Evolutionary conservation across 345 rosid genomes (phyloP).

Genomic region (Clarkia xantiana): DNA sequence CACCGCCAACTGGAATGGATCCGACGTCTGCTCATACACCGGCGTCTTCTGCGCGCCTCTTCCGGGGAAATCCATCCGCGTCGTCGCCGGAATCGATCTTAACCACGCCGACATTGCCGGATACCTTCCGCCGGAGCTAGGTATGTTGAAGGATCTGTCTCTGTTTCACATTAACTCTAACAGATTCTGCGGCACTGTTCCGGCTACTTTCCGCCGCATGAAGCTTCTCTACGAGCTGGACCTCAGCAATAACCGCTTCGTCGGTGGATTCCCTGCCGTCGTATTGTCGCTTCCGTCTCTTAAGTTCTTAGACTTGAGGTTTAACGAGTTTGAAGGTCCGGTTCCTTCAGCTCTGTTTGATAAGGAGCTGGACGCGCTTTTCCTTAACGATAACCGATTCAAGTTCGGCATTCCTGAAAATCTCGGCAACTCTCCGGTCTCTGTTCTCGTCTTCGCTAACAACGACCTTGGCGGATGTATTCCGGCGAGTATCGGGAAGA

Average conservation of each 20-base stretch:
- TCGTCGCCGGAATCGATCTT: conserved; percentile 67
- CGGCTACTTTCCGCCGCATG: conserved; percentile 27
- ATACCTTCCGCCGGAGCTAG: conserved; percentile 53
- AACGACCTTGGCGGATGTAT: conserved; percentile 60
- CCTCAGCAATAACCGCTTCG: conserved; percentile 65
- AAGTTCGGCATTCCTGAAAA: conserved; percentile 45
- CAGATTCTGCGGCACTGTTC: conserved; percentile 61
- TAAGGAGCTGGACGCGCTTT: conserved; percentile 59
- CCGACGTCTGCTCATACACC: conserved; percentile 63
- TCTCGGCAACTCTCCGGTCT: conserved; percentile 58
- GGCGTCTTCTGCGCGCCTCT: conserved; percentile 52
- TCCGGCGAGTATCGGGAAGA: conserved; percentile 46
- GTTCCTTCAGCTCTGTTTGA: conserved; percentile 51
- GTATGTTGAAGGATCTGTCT: conserved; percentile 42
- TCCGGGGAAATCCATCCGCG: conserved; percentile 32
- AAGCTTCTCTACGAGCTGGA: conserved; percentile 56
- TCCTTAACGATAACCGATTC: conserved; percentile 64
- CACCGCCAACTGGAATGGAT: conserved; percentile 53
- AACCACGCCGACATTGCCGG: conserved; percentile 76
- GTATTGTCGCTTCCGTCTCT: conserved; percentile 46
- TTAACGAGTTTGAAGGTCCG: conserved; percentile 69
- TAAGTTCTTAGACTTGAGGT: conserved; percentile 70
- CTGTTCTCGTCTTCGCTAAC: conserved; percentile 53
- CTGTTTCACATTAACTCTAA: conserved; percentile 68
- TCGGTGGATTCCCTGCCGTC: conserved; percentile 48